phyloP scores from a whole-genome alignment of 2,329 filamentous ascomycete species.

The Trichoderma cornu-damae region DNA sequence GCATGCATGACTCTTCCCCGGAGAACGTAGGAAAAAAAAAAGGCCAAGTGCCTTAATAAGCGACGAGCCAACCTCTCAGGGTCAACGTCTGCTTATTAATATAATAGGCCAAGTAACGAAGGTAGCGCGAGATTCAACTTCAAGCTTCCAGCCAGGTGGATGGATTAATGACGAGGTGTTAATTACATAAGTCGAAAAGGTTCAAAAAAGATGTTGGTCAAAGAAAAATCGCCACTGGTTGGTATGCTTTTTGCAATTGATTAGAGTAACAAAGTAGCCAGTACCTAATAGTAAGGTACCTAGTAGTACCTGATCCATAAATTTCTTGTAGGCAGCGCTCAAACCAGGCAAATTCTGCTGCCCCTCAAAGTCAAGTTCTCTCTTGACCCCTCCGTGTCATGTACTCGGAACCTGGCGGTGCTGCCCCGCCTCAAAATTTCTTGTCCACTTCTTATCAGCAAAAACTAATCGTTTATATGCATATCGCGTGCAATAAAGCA shows the following conservation, averaged over 20 bases:
- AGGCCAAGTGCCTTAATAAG: not conserved
- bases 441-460: conserved; percentile 23
- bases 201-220: no score
- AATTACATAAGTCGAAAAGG: no score
- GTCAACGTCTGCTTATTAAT: conserved; percentile 8
- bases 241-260: not conserved
- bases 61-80: not conserved
- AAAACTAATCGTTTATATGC: conserved; percentile 24
- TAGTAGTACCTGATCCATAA: no score
- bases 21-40: not conserved
- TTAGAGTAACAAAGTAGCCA: no score
- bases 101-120: not conserved
- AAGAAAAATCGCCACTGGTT: no score
- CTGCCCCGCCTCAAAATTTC: conserved; percentile 28
- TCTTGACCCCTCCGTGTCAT: conserved; percentile 5
- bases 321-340: no score
- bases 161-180: no score
- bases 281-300: no score
- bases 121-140: not conserved
- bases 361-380: not conserved
- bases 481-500: conserved; percentile 28
- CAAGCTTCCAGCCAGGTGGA: no score
- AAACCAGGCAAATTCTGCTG: not conserved
- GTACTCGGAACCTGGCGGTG: not conserved
- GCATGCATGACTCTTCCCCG: conserved; percentile 9